Conservation (phyloP, 495 filamentous ascomycete species). For the Podospora conica region DNA sequence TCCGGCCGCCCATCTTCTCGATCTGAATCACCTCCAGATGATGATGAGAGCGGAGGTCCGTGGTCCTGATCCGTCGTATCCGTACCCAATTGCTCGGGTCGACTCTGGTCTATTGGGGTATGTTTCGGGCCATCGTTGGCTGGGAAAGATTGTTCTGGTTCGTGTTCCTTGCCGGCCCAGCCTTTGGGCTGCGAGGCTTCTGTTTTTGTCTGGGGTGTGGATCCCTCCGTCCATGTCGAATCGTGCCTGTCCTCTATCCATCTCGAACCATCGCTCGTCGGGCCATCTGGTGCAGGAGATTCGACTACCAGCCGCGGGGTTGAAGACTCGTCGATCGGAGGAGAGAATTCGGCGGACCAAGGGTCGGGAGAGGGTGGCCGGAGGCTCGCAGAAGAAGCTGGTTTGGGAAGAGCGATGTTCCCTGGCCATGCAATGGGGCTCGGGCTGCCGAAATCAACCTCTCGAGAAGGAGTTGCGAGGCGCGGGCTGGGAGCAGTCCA, state of each 20-base stretch:
- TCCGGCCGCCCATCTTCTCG: constrained; percentile 35
- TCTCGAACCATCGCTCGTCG: not conserved
- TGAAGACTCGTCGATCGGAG: constrained; percentile 9
- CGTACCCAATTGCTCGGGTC: constrained; percentile 7
- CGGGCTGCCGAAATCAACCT: constrained; percentile 25
- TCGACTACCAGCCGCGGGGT: constrained; percentile 22
- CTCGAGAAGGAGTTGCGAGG: constrained; percentile 25
- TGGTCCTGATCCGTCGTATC: constrained; percentile 15
- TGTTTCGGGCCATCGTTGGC: not conserved
- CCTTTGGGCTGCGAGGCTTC: not conserved
- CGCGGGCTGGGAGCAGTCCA: constrained; percentile 29
- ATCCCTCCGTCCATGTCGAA: not conserved
- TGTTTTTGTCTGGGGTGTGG: not conserved
- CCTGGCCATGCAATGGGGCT: constrained; percentile 38
- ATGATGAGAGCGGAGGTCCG: constrained; percentile 33
- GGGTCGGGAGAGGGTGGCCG: constrained; percentile 50
- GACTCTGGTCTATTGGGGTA: not conserved
- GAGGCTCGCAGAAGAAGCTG: constrained; percentile 22
- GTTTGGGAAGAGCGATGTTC: constrained; percentile 30
- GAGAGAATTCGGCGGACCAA: constrained; percentile 37
- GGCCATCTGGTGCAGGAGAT: constrained; percentile 4
- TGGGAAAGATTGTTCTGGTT: not conserved
- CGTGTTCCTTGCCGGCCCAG: not conserved
- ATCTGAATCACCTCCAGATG: constrained; percentile 37
- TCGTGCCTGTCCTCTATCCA: not conserved